A percentile compares a stretch with the other conserved stretches of the same genome.
Conservation (phyloP, 192 early-diverging fungal genomes). For the Backusella circina region DNA sequence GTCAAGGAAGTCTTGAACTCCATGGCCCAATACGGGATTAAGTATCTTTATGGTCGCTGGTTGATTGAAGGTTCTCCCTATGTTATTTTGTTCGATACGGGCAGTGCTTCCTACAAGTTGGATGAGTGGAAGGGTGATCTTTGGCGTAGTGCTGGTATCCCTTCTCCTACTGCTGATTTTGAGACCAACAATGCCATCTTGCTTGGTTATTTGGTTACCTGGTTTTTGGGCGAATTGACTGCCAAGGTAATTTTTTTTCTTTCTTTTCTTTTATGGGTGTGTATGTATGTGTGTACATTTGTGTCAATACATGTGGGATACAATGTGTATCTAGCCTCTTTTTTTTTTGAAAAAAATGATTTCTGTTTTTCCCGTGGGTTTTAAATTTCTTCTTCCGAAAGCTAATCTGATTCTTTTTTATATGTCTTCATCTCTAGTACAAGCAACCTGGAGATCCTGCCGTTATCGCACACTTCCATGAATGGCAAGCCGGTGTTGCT, state of each 20-base stretch:
- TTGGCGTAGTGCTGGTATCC: conserved; percentile 85
- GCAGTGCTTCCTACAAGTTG: conserved; percentile 68
- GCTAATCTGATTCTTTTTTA: background rate
- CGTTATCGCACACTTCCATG: conserved; percentile 96
- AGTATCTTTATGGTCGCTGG: conserved; percentile 91
- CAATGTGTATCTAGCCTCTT: background rate
- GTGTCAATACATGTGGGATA: conserved; percentile 8
- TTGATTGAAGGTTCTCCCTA: conserved; percentile 89
- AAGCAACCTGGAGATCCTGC: conserved; percentile 43
- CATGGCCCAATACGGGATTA: conserved; percentile 71
- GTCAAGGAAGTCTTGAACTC: conserved; percentile 66
- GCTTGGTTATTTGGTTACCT: conserved; percentile 91
- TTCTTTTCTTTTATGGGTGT: background rate
- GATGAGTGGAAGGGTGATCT: conserved; percentile 98
- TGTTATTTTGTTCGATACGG: conserved; percentile 87
- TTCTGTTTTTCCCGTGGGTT: background rate
- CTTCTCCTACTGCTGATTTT: conserved; percentile 86
- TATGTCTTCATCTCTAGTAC: conserved; percentile 33
- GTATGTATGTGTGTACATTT: background rate
- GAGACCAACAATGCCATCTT: conserved; percentile 95
- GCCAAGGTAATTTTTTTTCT: conserved; percentile 20
- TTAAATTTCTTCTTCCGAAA: conserved; percentile 2
- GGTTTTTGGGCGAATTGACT: conserved; percentile 82
- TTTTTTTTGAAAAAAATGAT: background rate
- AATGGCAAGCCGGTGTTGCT: conserved; percentile 93